Evolutionary conservation across 257 asterid species (phyloP).

Genomic region (Marsdenia floribunda): DNA sequence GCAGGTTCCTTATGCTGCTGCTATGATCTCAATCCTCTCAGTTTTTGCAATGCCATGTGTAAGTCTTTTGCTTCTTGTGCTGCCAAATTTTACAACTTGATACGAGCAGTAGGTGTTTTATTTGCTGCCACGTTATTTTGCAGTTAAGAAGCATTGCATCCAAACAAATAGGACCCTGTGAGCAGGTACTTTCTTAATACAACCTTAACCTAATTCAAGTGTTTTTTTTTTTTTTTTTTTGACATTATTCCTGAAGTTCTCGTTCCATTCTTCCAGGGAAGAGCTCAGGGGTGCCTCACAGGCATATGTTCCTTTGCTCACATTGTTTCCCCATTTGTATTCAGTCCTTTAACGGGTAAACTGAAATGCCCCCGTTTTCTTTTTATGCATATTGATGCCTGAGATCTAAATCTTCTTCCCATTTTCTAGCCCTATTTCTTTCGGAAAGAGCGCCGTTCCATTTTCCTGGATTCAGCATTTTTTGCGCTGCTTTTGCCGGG

Average conservation of each 20-base stretch:
- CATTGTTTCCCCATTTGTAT: conserved; percentile 70
- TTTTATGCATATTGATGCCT: neutral
- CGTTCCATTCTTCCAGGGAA: conserved; percentile 43
- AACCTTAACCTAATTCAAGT: neutral
- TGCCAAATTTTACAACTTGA: neutral
- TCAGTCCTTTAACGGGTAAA: conserved; percentile 80
- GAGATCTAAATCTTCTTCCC: neutral
- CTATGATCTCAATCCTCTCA: conserved; percentile 46
- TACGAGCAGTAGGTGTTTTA: neutral
- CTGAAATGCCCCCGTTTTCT: neutral
- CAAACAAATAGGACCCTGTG: conserved; percentile 76
- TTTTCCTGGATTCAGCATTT: conserved; percentile 88
- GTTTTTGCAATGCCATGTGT: conserved; percentile 79
- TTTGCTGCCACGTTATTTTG: conserved; percentile 2
- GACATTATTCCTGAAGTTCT: neutral
- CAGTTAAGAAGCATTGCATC: conserved; percentile 92
- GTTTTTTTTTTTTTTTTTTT: neutral
- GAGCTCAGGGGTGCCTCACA: conserved; percentile 85
- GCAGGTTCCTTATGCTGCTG: conserved; percentile 85
- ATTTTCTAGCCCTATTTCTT: conserved; percentile 54
- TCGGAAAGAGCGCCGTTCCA: conserved; percentile 74
- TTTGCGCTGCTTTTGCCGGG: conserved; percentile 64
- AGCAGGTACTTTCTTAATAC: conserved; percentile 48
- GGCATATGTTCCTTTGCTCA: conserved; percentile 70
- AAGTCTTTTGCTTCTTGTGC: conserved; percentile 20